Conservation (phyloP, 2,329 filamentous ascomycete species). For the Fusarium metavorans region DNA sequence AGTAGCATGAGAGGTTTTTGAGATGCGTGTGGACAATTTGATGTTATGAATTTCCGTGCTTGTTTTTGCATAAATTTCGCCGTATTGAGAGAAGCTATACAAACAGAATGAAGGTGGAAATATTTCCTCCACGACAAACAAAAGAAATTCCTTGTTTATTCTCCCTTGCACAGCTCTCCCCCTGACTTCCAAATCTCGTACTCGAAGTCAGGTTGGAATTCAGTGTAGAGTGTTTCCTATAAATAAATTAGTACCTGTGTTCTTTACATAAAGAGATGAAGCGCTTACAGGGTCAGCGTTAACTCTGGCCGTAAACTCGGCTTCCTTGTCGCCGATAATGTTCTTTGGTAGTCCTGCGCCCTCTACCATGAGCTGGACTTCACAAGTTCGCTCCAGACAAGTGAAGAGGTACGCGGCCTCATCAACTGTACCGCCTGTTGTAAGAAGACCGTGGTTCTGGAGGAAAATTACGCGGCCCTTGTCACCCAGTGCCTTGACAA, state of each 20-base stretch:
- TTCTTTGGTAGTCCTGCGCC: slow-evolving; percentile 42
- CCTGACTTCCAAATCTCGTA: slow-evolving; percentile 46
- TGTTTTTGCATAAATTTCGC: not conserved
- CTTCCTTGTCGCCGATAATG: slow-evolving; percentile 52
- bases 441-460: slow-evolving; percentile 73
- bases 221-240: slow-evolving; percentile 45
- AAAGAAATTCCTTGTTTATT: not conserved
- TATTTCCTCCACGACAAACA: not conserved
- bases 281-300: slow-evolving; percentile 40
- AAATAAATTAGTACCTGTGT: no score
- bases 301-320: slow-evolving; percentile 50
- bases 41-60: not conserved
- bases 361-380: slow-evolving; percentile 48
- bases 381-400: slow-evolving; percentile 44
- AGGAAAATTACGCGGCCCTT: slow-evolving; percentile 66
- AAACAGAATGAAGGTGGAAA: not conserved
- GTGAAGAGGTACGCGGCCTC: slow-evolving; percentile 74
- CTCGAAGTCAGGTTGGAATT: slow-evolving; percentile 47
- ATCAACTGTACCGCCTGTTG: slow-evolving; percentile 72
- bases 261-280: no score
- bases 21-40: no score
- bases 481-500: slow-evolving; percentile 67
- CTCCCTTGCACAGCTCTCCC: slow-evolving; percentile 36
- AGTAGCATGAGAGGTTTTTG: not conserved
- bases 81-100: not conserved